These are phyloP conservation scores for Hypoxylon rubiginosum DNA, from an alignment of 2,329 filamentous ascomycete species.

Conservation along the genomic window DNA sequence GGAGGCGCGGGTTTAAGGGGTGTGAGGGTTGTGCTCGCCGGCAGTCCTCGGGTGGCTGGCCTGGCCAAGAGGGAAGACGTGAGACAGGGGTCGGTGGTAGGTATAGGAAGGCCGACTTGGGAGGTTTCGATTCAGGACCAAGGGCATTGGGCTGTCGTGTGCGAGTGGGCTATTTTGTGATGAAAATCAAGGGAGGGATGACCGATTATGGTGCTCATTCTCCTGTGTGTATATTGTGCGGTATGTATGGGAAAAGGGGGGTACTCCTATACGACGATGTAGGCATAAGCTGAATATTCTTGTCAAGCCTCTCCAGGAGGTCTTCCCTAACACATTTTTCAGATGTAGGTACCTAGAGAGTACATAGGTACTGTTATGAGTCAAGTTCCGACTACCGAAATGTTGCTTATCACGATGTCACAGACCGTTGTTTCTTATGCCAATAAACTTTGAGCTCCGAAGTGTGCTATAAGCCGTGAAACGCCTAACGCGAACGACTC, in stretches of 20 bases:
- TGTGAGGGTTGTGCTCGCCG: conserved; percentile 47
- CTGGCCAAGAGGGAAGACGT: conserved; percentile 49
- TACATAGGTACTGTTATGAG: too few relatives aligned
- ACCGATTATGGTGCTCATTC: too few relatives aligned
- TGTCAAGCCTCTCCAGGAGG: too few relatives aligned
- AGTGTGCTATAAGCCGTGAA: too few relatives aligned
- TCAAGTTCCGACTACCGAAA: neutral
- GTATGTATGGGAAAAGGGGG: too few relatives aligned
- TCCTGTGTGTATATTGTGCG: too few relatives aligned
- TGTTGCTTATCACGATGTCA: neutral
- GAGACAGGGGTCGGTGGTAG: conserved; percentile 47
- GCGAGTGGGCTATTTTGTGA: conserved; percentile 53
- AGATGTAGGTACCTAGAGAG: too few relatives aligned
- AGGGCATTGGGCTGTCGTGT: conserved; percentile 54
- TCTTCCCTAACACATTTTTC: too few relatives aligned
- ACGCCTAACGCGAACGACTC: too few relatives aligned
- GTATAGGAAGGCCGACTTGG: conserved; percentile 55
- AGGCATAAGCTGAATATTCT: too few relatives aligned
- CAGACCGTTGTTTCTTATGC: neutral
- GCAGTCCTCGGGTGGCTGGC: conserved; percentile 47
- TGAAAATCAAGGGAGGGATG: conserved; percentile 24
- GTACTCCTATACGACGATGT: too few relatives aligned
- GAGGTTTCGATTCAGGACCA: conserved; percentile 51
- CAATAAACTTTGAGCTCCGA: neutral
- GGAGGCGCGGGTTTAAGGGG: conserved; percentile 5